Evolutionary conservation across 2,329 filamentous ascomycete species (phyloP).

Genomic region (Ceratocystis eucalypticola): DNA sequence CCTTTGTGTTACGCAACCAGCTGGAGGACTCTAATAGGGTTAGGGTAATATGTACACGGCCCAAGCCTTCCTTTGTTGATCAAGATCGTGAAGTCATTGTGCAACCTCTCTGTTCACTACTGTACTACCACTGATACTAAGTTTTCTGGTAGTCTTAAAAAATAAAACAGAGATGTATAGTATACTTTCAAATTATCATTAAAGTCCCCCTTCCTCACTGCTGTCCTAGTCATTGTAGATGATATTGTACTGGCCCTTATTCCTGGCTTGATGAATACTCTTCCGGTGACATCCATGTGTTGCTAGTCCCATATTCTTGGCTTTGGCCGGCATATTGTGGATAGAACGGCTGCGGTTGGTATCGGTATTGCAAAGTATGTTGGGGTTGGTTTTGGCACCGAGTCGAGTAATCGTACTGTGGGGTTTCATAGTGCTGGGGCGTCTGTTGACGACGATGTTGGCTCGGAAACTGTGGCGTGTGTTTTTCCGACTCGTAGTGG

Average conservation of each 20-base stretch:
- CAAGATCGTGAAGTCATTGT: no score
- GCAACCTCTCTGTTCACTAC: no score
- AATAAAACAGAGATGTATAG: no score
- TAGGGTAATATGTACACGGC: not conserved
- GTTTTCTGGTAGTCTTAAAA: no score
- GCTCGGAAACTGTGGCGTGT: not conserved
- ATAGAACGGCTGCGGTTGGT: not conserved
- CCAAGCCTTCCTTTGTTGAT: no score
- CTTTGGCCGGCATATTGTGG: not conserved
- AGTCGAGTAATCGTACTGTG: not conserved
- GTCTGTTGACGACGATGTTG: not conserved
- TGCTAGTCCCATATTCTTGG: not conserved
- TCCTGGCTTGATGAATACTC: not conserved
- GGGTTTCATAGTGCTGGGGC: not conserved
- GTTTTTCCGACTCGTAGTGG: not conserved
- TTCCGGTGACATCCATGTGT: not conserved
- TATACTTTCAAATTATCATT: not conserved
- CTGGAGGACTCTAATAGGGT: not conserved
- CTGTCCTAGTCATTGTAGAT: not conserved
- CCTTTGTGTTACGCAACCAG: no score
- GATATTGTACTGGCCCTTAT: not conserved
- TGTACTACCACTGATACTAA: no score
- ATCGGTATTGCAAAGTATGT: not conserved
- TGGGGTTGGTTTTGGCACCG: not conserved
- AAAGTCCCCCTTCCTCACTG: not conserved